Percentiles rank a stretch among this genome's conserved stretches.
These are phyloP conservation scores for Agaricus blazei DNA, from an alignment of 768 basidiomycete genomes.

Conservation along the genomic window DNA sequence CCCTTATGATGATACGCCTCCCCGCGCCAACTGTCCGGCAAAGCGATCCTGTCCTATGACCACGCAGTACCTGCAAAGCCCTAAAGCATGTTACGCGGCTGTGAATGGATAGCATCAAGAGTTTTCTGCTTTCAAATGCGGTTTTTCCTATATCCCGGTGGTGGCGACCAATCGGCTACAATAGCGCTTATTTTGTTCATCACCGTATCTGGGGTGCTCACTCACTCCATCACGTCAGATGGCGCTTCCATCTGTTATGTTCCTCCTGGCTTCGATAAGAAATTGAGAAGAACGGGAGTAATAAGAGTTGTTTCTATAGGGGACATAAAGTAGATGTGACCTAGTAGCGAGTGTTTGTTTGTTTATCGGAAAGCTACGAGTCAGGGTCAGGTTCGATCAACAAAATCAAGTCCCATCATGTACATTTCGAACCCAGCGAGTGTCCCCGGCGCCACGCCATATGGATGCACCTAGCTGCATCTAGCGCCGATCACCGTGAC, in stretches of 20 bases:
- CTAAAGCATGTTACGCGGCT: not conserved
- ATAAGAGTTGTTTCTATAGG: too few species aligned
- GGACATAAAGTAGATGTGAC: too few species aligned
- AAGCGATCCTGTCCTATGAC: too few species aligned
- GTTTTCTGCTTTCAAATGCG: not conserved
- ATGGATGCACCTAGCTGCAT: too few species aligned
- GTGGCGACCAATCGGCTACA: slow-evolving; percentile 3
- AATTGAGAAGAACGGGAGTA: too few species aligned
- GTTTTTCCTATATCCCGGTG: not conserved
- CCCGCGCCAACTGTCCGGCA: not conserved
- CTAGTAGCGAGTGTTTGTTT: not conserved
- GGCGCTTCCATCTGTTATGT: not conserved
- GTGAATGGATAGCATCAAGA: not conserved
- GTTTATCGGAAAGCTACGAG: not conserved
- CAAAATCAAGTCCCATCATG: not conserved
- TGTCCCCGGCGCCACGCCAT: not conserved
- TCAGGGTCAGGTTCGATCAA: not conserved
- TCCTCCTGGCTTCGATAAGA: not conserved
- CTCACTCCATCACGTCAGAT: not conserved
- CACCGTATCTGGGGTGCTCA: slow-evolving; percentile 1
- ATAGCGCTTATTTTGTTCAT: not conserved
- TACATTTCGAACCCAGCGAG: slow-evolving; percentile 7
- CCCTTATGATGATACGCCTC: not conserved
- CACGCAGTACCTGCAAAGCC: not conserved
- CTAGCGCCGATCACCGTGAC: too few species aligned